Base-by-base conservation (phyloP, 75 land plant species). In the Pinus tabuliformis region DNA sequence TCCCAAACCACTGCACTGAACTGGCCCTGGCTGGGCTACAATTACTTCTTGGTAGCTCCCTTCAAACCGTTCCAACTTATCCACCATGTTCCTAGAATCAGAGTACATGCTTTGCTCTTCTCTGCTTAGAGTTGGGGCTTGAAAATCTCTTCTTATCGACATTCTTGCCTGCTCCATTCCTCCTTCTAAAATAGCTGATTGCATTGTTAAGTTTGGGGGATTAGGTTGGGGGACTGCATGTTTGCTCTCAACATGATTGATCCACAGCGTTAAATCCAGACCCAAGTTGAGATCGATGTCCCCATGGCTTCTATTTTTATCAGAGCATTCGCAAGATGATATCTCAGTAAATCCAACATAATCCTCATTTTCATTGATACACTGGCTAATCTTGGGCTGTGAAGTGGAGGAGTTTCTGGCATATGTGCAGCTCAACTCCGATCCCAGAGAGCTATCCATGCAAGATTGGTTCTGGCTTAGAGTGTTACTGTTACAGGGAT, bases 381-480 rank as follows among this genome's bases (percentile, higher is more conserved):
- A 7, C 52, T 45, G 52, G 9, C 8, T 7, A 45, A 7, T 45
- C 52, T 45, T 45, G 52, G 52, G 9, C 1, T 45, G 8, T 58
- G 59, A 58, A 20, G n/a, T 58, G 59, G 59, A 17, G 2, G n/a
- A 16, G 71, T 39, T n/a, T 42, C 42, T 68, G 52, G 22, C 24
- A 68, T 68, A n/a, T 9, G 71, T 68, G 24, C 52, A 68, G 71
- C 71, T 68, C 5, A 68, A 68, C 71, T 68, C 71, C 42, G 71
- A 68, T 20, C 71, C 49, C 49, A 68, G 21, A 68, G 71, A 52
- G 11, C 71, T 68, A 68, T 68, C 5, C 71, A 68, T 68, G 49
- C 21, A 18, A 8, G 71, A 68, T 39, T 68, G 24, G 12, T 68
- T 45, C 71, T 11, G 22, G 52, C 71, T 39, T 36, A 68, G 52